A percentile compares a stretch with the other conserved stretches of the same genome.
Conservation (phyloP, 1,139 yeast species). For the Wickerhamomyces sp. region DNA sequence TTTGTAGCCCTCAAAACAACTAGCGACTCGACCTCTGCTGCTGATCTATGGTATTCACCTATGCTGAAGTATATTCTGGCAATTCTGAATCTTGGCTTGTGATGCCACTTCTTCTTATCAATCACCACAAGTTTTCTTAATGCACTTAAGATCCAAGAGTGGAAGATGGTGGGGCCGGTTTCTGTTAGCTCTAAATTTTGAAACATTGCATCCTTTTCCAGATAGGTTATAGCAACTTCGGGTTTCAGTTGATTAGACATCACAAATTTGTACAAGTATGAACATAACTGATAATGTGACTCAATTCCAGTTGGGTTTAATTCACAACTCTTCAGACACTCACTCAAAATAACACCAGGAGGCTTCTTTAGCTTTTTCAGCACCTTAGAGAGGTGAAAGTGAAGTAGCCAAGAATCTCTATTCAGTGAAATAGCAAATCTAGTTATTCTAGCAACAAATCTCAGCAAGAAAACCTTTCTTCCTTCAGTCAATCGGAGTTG, state of each 20-base stretch:
- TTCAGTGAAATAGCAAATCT: conserved; percentile 25
- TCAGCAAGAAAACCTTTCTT: conserved; percentile 15
- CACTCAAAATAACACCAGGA: conserved; percentile 32
- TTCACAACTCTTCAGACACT: conserved; percentile 37
- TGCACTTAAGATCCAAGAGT: conserved; percentile 29
- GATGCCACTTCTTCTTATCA: conserved; percentile 92
- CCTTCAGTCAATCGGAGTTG: conserved; percentile 18
- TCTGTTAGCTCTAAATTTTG: conserved; percentile 19
- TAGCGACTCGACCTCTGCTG: conserved; percentile 56
- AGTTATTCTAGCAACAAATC: conserved; percentile 20
- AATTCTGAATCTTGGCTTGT: conserved; percentile 72
- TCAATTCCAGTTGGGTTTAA: conserved; percentile 46
- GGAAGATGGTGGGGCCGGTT: conserved; percentile 20
- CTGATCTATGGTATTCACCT: conserved; percentile 48
- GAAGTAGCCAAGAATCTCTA: conserved; percentile 48
- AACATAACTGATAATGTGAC: conserved; percentile 65
- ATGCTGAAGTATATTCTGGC: conserved; percentile 57
- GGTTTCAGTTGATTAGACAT: conserved; percentile 31
- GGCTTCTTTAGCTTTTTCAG: conserved; percentile 42
- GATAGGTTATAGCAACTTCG: conserved; percentile 33
- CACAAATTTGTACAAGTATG: conserved; percentile 55
- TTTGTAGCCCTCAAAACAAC: conserved; percentile 64
- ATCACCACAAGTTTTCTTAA: conserved; percentile 39
- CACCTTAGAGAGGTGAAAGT: conserved; percentile 56
- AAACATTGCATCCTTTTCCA: conserved; percentile 34